Evolutionary conservation across 345 rosid species (phyloP).

Genomic region (Bretschneidera sinensis): DNA sequence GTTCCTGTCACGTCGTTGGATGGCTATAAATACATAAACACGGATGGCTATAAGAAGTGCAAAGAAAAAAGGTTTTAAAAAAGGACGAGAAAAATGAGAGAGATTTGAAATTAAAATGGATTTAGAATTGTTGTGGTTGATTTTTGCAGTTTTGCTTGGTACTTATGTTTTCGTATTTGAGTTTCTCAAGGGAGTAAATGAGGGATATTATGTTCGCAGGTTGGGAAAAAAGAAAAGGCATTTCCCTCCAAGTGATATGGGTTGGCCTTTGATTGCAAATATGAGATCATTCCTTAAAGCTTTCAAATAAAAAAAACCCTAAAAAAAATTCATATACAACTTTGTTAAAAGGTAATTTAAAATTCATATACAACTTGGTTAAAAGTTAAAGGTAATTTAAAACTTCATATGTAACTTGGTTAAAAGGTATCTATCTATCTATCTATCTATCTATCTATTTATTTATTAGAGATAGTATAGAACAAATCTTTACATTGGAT

Average conservation of each 20-base stretch:
- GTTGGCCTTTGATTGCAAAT: conserved; percentile 37
- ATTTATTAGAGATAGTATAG: too few species aligned
- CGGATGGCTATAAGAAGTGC: too few species aligned
- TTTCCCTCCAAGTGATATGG: conserved; percentile 54
- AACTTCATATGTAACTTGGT: too few species aligned
- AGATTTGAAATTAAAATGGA: too few species aligned
- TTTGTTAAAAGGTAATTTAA: conserved; percentile 27
- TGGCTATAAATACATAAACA: too few species aligned
- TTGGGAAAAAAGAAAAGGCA: conserved; percentile 28
- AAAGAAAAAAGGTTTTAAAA: too few species aligned
- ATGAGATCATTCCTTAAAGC: conserved; percentile 41
- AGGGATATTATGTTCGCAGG: conserved; percentile 25
- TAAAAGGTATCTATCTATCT: too few species aligned
- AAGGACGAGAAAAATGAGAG: too few species aligned
- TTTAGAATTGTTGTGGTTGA: conserved; percentile 3
- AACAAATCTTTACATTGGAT: too few species aligned
- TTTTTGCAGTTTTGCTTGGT: conserved; percentile 12
- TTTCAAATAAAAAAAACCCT: conserved; percentile 40
- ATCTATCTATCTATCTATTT: background rate
- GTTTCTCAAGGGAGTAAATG: conserved; percentile 29
- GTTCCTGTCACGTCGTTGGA: too few species aligned
- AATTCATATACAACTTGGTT: too few species aligned
- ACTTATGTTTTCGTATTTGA: conserved; percentile 14
- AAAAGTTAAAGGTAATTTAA: too few species aligned
- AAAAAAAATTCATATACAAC: conserved; percentile 29